Percentiles rank a stretch among this genome's conserved stretches.
These are phyloP conservation scores for Colletotrichum sp. DNA, from an alignment of 2,329 filamentous ascomycete species.

Conservation along the genomic window DNA sequence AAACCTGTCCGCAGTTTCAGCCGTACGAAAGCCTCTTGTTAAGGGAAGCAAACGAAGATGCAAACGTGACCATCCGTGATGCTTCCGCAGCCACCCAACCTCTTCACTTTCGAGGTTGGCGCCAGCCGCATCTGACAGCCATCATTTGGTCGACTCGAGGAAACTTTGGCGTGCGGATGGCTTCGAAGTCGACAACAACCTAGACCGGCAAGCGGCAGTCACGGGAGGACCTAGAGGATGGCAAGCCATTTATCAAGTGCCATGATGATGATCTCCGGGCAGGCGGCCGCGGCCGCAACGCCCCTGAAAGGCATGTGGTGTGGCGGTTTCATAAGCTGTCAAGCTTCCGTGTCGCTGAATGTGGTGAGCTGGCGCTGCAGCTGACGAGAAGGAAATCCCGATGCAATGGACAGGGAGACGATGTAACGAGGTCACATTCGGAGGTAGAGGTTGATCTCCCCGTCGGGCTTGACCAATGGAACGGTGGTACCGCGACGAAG, in stretches of 20 bases:
- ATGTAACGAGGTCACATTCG: neutral
- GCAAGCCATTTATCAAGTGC: neutral
- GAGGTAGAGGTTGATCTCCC: slow-evolving; percentile 4
- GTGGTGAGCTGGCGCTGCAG: neutral
- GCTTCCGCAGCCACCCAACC: neutral
- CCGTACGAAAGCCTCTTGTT: neutral
- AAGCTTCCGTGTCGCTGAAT: neutral
- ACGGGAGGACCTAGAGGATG: neutral
- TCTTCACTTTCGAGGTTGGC: neutral
- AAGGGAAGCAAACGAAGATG: neutral
- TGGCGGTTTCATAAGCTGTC: neutral
- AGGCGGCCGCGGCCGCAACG: neutral
- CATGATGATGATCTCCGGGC: neutral
- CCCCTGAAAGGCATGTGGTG: neutral
- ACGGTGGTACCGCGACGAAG: neutral
- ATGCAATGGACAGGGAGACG: neutral
- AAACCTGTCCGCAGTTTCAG: neutral
- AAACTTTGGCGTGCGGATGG: neutral
- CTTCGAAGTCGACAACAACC: neutral
- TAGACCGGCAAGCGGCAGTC: neutral
- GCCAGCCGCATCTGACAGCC: neutral
- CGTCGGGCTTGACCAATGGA: neutral
- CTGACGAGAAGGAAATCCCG: neutral
- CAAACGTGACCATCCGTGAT: neutral
- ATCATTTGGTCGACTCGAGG: neutral